Evolutionary conservation across 2,329 filamentous ascomycete genomes (phyloP).

Genomic region (Pyrenochaeta sp.): DNA sequence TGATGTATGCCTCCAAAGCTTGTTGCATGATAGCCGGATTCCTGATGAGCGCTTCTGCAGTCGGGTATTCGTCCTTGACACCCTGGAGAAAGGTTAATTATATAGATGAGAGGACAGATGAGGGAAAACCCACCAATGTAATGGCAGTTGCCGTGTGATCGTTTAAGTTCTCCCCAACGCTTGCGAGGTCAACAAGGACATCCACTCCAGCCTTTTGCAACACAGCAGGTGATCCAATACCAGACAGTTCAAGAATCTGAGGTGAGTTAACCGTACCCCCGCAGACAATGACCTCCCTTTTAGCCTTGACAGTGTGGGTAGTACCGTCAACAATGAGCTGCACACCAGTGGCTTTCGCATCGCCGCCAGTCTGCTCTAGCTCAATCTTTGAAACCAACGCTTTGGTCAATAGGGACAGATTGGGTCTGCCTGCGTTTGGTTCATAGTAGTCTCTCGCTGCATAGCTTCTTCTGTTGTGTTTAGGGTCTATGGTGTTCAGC

Average conservation of each 20-base stretch:
- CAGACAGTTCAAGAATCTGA: slow-evolving; percentile 44
- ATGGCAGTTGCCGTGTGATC: slow-evolving; percentile 40
- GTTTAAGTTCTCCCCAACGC: slow-evolving; percentile 48
- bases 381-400: slow-evolving; percentile 58
- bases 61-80: slow-evolving; percentile 38
- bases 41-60: slow-evolving; percentile 31
- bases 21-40: slow-evolving; percentile 35
- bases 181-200: slow-evolving; percentile 35
- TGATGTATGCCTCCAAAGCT: slow-evolving; percentile 36
- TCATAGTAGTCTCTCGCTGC: slow-evolving; percentile 49
- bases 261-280: slow-evolving; percentile 40
- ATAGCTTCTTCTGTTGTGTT: slow-evolving; percentile 42
- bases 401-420: slow-evolving; percentile 59
- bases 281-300: slow-evolving; percentile 42
- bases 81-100: slow-evolving; percentile 12
- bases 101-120: background rate
- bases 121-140: slow-evolving; percentile 17
- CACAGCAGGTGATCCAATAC: slow-evolving; percentile 35
- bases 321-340: slow-evolving; percentile 51
- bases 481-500: slow-evolving; percentile 36
- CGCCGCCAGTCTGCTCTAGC: slow-evolving; percentile 51
- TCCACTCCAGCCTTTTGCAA: slow-evolving; percentile 39
- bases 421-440: slow-evolving; percentile 49
- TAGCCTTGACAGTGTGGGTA: slow-evolving; percentile 33
- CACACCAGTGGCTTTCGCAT: slow-evolving; percentile 50